Base-by-base conservation (phyloP, 1,284 basidiomycete genomes). In the Ganoderma boninense region DNA sequence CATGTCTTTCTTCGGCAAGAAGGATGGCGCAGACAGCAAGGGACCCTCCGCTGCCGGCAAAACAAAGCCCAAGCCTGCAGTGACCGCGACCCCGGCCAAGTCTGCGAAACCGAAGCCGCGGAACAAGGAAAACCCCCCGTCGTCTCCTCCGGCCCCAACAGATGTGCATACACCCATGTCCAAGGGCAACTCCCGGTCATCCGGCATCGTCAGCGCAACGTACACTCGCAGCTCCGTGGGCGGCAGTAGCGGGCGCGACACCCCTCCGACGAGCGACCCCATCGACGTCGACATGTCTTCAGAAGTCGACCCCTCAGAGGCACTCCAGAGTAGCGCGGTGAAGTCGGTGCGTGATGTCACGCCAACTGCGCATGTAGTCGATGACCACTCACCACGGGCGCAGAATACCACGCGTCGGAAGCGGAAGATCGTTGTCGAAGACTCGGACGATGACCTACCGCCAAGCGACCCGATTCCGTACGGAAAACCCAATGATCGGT, bases 251-350 rank as follows among this genome's bases (percentile, higher is more conserved):
- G 70, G 75, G 49, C 83, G 82, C 57, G 86, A 87, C 18, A 92
- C 90, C 1, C 92, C 92, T 20, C 92, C 92, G 0, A 92, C 91
- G 1, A 94, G 93, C 73, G 92, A 94, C 72, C 84, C 87, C 26
- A 86, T 93, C 67, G 92, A 95, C 72, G 85, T 94, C 6, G 92
- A 93, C 76, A 89, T 93, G 89, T 72, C 88, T 54, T 84, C 84
- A 8, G 87, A 87, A 29, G 86, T 85, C 5, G 86, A 86, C 42
- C 84, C 84, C 44, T 81, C 80, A 40, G 77, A 78, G 8, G 72
- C 77, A 60, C 77, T 44, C n/a, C 71, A 71, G 62, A 68, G 69
- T 42, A 74, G 73, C 40, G 44, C 67, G 32, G 64, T 60, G 10
- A 69, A 69, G 44, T 67, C 67, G 70, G 73, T 64, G 62, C 54